A percentile compares a stretch with the other conserved stretches of the same genome.
Evolutionary conservation across 305 asterid genomes (phyloP).

Genomic region (Euphrasia arctica): DNA sequence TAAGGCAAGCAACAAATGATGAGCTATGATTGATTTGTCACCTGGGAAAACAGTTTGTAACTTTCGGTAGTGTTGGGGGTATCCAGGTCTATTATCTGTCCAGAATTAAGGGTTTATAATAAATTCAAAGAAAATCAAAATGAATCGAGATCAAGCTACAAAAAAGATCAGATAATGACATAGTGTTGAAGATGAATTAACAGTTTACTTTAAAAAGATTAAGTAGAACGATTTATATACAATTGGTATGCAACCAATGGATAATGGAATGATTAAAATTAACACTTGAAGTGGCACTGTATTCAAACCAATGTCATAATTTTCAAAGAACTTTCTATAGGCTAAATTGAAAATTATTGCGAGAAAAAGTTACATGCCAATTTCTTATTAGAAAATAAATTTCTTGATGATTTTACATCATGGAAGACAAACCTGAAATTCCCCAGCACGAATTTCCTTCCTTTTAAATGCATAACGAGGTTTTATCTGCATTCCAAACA

Average conservation of each 20-base stretch:
- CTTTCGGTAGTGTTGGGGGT: conserved; percentile 88
- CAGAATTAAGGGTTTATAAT: conserved; percentile 16
- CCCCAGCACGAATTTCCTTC: conserved; percentile 90
- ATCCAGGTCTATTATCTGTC: conserved; percentile 73
- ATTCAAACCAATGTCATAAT: conserved; percentile 7
- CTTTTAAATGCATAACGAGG: conserved; percentile 92
- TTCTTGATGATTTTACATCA: conserved; percentile 13
- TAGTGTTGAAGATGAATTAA: conserved; percentile 8
- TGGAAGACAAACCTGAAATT: conserved; percentile 71
- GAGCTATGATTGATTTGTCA: conserved; percentile 31
- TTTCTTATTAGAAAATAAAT: conserved; percentile 17
- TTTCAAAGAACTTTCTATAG: background rate
- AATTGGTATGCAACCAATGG: conserved; percentile 1
- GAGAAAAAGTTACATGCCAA: background rate
- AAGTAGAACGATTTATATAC: conserved; percentile 7
- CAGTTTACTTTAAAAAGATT: conserved; percentile 18
- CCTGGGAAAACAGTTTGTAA: conserved; percentile 90
- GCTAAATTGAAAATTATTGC: conserved; percentile 14
- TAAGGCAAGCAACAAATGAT: conserved; percentile 19
- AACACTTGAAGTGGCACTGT: conserved; percentile 7
- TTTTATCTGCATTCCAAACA: conserved; percentile 56
- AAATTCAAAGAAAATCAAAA: conserved; percentile 18
- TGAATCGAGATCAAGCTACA: conserved; percentile 11
- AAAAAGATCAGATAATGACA: conserved; percentile 2
- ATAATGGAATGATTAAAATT: conserved; percentile 10